A percentile compares a stretch with the other conserved stretches of the same genome.
Conservation (phyloP, 202 grass and related monocot species). For the Hordeum pubiflorum region DNA sequence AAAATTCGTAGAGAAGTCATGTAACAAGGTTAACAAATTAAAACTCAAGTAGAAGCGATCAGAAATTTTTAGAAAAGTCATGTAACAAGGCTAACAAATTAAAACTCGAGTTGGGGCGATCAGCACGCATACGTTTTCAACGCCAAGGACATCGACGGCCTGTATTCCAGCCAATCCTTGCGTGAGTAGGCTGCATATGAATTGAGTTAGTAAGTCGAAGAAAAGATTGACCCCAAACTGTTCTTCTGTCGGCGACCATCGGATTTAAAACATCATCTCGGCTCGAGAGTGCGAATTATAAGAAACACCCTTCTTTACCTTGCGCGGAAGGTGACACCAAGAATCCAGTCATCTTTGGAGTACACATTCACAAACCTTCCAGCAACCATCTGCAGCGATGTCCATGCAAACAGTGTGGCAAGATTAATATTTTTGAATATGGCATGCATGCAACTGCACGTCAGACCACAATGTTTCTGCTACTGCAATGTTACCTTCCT, state of each 20-base stretch:
- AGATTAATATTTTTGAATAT: no score
- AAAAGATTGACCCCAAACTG: not conserved
- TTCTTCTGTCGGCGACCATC: no score
- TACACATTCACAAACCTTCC: slow-evolving; percentile 94
- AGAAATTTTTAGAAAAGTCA: no score
- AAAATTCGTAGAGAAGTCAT: no score
- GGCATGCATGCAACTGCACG: no score
- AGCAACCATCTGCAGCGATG: slow-evolving; percentile 56
- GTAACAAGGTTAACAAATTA: no score
- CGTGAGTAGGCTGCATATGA: slow-evolving; percentile 49
- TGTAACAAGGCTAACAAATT: no score
- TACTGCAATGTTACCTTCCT: slow-evolving; percentile 43
- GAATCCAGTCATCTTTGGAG: slow-evolving; percentile 96
- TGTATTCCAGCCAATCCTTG: slow-evolving; percentile 98
- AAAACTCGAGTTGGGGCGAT: not conserved
- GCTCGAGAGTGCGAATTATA: not conserved
- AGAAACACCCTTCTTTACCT: slow-evolving; percentile 36
- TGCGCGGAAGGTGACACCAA: slow-evolving; percentile 89
- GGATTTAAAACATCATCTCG: not conserved
- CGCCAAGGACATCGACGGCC: slow-evolving; percentile 69
- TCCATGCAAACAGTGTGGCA: not conserved
- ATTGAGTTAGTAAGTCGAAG: not conserved
- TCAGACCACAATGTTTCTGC: not conserved
- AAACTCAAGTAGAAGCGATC: no score
- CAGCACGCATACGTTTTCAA: slow-evolving; percentile 62